phyloP scores from a whole-genome alignment of 768 basidiomycete genomes.

The Tylopilus vinaceipallidus region DNA sequence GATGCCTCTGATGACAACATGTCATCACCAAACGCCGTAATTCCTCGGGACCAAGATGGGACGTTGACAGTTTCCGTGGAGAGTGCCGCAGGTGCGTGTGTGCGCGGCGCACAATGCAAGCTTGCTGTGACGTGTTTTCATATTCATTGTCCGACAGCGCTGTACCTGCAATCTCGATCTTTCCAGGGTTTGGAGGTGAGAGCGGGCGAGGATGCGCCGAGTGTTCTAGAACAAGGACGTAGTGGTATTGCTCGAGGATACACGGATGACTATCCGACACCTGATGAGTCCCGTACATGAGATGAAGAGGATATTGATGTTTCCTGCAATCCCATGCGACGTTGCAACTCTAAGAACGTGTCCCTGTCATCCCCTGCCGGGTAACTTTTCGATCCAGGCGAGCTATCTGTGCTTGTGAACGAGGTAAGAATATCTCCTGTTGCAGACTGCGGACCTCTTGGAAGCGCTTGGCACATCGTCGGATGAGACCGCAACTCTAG shows the following conservation, averaged over 20 bases:
- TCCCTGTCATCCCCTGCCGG: background rate
- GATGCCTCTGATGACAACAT: conserved; percentile 16
- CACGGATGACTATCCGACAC: conserved; percentile 43
- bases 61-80: conserved; percentile 54
- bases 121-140: conserved; percentile 1
- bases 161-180: conserved; percentile 67
- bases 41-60: conserved; percentile 63
- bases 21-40: conserved; percentile 41
- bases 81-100: conserved; percentile 66
- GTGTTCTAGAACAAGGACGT: conserved; percentile 83
- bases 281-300: background rate
- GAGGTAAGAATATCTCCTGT: background rate
- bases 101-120: conserved; percentile 20
- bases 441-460: too few species aligned
- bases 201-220: conserved; percentile 74
- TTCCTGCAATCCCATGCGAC: background rate
- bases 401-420: background rate
- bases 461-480: too few species aligned
- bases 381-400: background rate
- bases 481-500: background rate
- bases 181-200: conserved; percentile 82
- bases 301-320: background rate
- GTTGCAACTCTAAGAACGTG: too few species aligned
- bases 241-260: conserved; percentile 90
- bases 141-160: conserved; percentile 42